These are phyloP conservation scores for Trifolium subterraneum DNA, from an alignment of 306 rosid genomes.

Conservation along the genomic window DNA sequence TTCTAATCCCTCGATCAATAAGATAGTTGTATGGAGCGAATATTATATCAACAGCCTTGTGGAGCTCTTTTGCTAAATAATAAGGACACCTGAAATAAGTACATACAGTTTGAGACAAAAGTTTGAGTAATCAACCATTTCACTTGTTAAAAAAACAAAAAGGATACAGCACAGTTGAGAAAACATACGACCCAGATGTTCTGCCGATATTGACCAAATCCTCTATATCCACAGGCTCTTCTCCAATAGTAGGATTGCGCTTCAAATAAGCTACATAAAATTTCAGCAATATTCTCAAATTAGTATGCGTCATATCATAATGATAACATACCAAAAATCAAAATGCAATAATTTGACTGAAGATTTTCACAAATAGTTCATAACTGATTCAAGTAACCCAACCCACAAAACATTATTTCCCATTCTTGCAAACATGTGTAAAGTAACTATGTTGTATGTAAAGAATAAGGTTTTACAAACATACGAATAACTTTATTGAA, in stretches of 20 bases:
- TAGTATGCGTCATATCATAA: constrained; percentile 33
- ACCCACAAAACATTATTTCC: constrained; percentile 21
- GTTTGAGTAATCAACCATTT: constrained; percentile 37
- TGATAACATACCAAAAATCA: constrained; percentile 34
- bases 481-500: constrained; percentile 58
- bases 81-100: constrained; percentile 82
- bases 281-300: constrained; percentile 35
- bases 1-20: constrained; percentile 72
- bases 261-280: constrained; percentile 67
- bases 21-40: constrained; percentile 97
- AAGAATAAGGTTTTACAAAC: constrained; percentile 9
- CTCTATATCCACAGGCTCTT: constrained; percentile 92
- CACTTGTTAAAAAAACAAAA: constrained; percentile 15
- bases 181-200: constrained; percentile 83
- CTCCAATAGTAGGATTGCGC: constrained; percentile 85
- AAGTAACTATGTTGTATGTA: constrained; percentile 11
- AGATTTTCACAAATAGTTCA: constrained; percentile 28
- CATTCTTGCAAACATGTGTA: constrained; percentile 1
- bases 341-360: constrained; percentile 34
- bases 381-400: constrained; percentile 28
- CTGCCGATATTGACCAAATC: constrained; percentile 89
- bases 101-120: constrained; percentile 37
- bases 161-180: constrained; percentile 38
- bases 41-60: constrained; percentile 77
- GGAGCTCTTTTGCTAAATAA: constrained; percentile 84